phyloP scores from a whole-genome alignment of 148 eudicot genomes.

The Silene latifolia region DNA sequence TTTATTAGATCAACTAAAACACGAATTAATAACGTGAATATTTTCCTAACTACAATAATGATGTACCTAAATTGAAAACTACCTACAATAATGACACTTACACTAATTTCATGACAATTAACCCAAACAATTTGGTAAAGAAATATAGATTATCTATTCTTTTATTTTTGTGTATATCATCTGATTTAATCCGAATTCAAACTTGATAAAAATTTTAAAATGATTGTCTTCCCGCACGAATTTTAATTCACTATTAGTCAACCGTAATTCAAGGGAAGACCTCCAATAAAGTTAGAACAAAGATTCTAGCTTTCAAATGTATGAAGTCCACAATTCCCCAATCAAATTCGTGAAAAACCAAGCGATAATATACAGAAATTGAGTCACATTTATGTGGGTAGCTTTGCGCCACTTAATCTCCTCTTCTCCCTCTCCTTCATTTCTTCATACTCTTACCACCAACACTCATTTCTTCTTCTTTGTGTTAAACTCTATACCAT shows the following conservation, averaged over 20 bases:
- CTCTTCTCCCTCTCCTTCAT: slow-evolving; percentile 9
- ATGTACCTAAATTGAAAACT: no score
- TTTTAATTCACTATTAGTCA: no score
- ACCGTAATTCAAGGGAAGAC: no score
- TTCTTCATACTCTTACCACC: neutral
- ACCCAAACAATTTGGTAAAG: neutral
- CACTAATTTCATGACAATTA: neutral
- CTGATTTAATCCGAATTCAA: no score
- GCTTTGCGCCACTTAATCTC: slow-evolving; percentile 29
- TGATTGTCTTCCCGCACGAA: no score
- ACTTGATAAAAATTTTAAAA: no score
- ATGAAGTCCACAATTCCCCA: slow-evolving; percentile 1
- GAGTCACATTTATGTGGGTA: slow-evolving; percentile 22
- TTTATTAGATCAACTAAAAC: neutral
- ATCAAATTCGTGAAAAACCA: neutral
- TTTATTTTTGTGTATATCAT: no score
- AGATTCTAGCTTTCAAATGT: neutral
- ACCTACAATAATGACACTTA: neutral
- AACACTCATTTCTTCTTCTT: slow-evolving; percentile 24
- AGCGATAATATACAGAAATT: neutral
- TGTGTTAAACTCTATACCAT: slow-evolving; percentile 17
- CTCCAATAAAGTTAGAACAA: neutral
- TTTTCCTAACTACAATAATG: no score
- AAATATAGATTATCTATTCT: no score
- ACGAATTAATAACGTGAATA: neutral